A percentile compares a stretch with the other conserved stretches of the same genome.
phyloP scores from a whole-genome alignment of 2,329 filamentous ascomycete genomes.

The Pezicula rhizophila region DNA sequence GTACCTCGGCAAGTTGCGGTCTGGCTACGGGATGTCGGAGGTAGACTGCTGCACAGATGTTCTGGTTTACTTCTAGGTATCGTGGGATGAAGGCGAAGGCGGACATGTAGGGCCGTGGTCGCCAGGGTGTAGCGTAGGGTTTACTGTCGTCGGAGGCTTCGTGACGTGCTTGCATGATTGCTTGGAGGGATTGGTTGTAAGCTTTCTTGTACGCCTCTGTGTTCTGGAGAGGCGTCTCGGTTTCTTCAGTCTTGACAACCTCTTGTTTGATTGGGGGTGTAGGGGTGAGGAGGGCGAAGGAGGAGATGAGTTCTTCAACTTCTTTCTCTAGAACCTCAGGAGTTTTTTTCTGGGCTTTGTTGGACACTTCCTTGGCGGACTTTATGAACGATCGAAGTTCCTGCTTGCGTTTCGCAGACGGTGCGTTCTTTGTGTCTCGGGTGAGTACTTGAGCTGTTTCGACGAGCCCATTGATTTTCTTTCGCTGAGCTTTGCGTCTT shows the following conservation, averaged over 20 bases:
- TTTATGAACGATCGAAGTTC: constrained; percentile 67
- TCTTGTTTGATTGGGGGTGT: constrained; percentile 1
- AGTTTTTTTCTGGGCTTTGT: constrained; percentile 24
- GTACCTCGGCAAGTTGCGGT: constrained; percentile 73
- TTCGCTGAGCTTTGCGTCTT: constrained; percentile 27
- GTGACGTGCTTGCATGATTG: constrained; percentile 41
- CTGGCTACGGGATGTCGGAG: constrained; percentile 87
- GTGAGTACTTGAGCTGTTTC: constrained; percentile 55
- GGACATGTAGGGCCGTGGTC: constrained; percentile 77
- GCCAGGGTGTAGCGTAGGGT: constrained; percentile 89
- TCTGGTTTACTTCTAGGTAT: constrained; percentile 97
- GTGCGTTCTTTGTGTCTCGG: constrained; percentile 39
- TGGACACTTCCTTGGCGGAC: constrained; percentile 29
- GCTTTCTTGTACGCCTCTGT: constrained; percentile 35
- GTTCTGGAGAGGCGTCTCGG: constrained; percentile 43
- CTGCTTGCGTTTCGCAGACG: constrained; percentile 69
- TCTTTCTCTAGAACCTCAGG: constrained; percentile 25
- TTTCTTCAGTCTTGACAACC: constrained; percentile 27
- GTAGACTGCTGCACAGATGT: constrained; percentile 92
- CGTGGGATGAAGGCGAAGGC: constrained; percentile 92
- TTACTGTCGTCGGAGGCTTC: constrained; percentile 73
- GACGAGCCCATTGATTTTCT: constrained; percentile 45
- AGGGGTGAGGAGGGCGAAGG: constrained; percentile 8
- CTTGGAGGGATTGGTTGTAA: constrained; percentile 9
- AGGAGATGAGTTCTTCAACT: constrained; percentile 3